These are phyloP conservation scores for Syncephalastrum racemosum DNA, from an alignment of 371 early-diverging fungal genomes.

Conservation along the genomic window DNA sequence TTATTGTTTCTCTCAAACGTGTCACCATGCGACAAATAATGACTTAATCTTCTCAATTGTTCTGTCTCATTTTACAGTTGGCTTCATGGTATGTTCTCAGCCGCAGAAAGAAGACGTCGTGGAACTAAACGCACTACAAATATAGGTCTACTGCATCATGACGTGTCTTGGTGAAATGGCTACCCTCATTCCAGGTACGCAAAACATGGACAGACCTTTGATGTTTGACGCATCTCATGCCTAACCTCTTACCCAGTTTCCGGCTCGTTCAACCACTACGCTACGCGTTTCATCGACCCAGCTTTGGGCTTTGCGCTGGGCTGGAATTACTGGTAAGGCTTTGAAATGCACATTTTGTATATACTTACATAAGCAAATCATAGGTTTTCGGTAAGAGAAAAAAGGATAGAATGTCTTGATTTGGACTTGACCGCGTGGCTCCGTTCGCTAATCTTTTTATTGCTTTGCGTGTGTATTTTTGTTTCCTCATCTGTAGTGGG, in stretches of 20 bases:
- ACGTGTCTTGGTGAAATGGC: slow-evolving; percentile 87
- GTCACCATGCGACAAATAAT: no score
- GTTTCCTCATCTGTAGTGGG: slow-evolving; percentile 22
- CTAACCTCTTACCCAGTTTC: slow-evolving; percentile 51
- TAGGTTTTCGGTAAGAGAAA: slow-evolving; percentile 41
- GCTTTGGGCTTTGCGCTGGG: slow-evolving; percentile 78
- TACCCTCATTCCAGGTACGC: slow-evolving; percentile 57
- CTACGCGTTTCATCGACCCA: slow-evolving; percentile 81
- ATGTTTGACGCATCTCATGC: neutral
- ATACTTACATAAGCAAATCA: neutral
- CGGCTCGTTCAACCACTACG: slow-evolving; percentile 86
- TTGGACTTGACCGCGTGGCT: slow-evolving; percentile 1
- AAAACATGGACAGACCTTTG: neutral
- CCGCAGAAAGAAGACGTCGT: neutral
- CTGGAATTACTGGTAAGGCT: slow-evolving; percentile 56
- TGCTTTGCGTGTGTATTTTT: slow-evolving; percentile 3
- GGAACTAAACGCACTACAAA: neutral
- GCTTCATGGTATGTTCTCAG: slow-evolving; percentile 35
- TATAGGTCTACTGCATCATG: slow-evolving; percentile 78
- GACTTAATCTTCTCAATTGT: neutral
- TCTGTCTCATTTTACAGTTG: slow-evolving; percentile 22
- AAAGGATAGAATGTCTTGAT: neutral
- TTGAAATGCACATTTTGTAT: slow-evolving; percentile 2
- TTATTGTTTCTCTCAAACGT: slow-evolving; percentile 2
- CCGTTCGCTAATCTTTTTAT: neutral